Conservation (phyloP, 371 early-diverging fungal species). For the Mucor plumbeus region DNA sequence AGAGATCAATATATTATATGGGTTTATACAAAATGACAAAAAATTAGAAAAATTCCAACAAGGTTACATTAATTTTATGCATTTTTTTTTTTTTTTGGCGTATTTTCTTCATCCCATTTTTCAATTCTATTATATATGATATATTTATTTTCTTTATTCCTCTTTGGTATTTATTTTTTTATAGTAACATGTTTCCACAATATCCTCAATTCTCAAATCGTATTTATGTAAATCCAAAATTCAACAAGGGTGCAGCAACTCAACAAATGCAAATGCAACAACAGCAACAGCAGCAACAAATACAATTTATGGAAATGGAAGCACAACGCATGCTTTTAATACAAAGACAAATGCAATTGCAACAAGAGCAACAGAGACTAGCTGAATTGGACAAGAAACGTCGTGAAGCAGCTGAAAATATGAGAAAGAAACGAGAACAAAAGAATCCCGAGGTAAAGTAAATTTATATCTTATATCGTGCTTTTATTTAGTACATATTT, state of each 20-base stretch:
- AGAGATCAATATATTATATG: too few species aligned
- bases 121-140: neutral
- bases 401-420: conserved; percentile 20
- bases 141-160: conserved; percentile 1
- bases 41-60: neutral
- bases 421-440: conserved; percentile 12
- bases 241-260: conserved; percentile 9
- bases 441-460: conserved; percentile 3
- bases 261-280: conserved; percentile 9
- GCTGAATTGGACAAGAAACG: conserved; percentile 16
- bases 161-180: neutral
- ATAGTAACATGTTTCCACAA: conserved; percentile 20
- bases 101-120: neutral
- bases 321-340: conserved; percentile 16
- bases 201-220: conserved; percentile 24
- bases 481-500: neutral
- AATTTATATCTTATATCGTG: neutral
- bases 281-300: neutral
- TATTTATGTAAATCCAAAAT: conserved; percentile 28
- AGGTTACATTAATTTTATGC: neutral
- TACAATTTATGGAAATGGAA: conserved; percentile 18
- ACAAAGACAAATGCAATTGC: conserved; percentile 14
- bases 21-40: too few species aligned
- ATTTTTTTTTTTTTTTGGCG: neutral
- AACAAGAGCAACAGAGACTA: conserved; percentile 6